A percentile compares a stretch with the other conserved stretches of the same genome.
phyloP scores from a whole-genome alignment of 2,329 filamentous ascomycete genomes.

The Xylaria sp. region DNA sequence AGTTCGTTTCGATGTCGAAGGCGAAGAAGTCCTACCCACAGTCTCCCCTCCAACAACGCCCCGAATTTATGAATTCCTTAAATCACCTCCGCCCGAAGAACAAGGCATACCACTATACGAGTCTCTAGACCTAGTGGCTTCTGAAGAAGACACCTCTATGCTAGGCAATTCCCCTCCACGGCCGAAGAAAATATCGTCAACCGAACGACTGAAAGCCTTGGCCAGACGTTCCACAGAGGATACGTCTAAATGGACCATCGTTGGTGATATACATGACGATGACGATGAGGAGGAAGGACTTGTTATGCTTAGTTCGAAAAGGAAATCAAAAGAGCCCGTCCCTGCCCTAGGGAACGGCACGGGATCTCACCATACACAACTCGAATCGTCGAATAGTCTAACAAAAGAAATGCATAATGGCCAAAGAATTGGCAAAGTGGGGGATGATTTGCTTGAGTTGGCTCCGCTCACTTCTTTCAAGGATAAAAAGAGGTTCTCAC shows the following conservation, averaged over 20 bases:
- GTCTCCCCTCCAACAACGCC: conserved; percentile 59
- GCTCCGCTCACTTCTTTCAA: conserved; percentile 45
- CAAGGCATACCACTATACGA: conserved; percentile 37
- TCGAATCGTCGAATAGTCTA: neutral
- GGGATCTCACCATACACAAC: conserved; percentile 7
- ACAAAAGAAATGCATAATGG: conserved; percentile 30
- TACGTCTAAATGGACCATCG: conserved; percentile 63
- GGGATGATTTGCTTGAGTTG: conserved; percentile 45
- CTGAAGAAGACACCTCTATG: conserved; percentile 50
- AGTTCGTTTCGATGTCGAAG: conserved; percentile 70
- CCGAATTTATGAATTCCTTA: conserved; percentile 45
- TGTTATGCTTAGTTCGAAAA: conserved; percentile 42
- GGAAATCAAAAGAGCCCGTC: conserved; percentile 19
- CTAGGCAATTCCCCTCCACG: conserved; percentile 51
- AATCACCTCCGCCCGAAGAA: conserved; percentile 39
- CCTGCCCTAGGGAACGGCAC: neutral
- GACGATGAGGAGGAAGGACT: conserved; percentile 48
- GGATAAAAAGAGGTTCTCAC: conserved; percentile 44
- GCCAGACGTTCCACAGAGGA: conserved; percentile 62
- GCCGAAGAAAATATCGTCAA: conserved; percentile 66
- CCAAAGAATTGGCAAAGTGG: conserved; percentile 31
- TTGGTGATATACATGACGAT: conserved; percentile 48
- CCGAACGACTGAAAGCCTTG: conserved; percentile 63
- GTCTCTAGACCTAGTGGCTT: conserved; percentile 40
- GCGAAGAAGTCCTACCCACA: conserved; percentile 69